Evolutionary conservation across 148 eudicot genomes (phyloP), one percentile per base, ranked within the genome.

Genomic region (Agrostemma githago): DNA sequence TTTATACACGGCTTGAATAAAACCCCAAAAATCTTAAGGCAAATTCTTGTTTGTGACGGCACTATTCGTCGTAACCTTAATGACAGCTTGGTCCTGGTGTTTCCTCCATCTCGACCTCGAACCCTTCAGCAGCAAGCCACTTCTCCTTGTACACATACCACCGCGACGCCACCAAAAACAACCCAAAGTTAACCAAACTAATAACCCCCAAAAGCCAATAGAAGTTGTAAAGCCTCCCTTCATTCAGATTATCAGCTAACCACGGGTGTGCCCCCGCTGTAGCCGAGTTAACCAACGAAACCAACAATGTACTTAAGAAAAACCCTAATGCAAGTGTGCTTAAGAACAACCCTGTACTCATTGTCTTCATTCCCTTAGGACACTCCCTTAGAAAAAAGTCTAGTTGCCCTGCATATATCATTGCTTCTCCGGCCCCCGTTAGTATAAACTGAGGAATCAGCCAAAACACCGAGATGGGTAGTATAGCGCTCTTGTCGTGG

Each of bases 361-460:
- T 87, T 0, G 93, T 84, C 61, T 89, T 89, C 93, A 87, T 87
- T 7, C 90, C 85, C 62, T 85, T 86, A 3, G 93, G 93, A 17
- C 87, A 85, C 59, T 83, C 84, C 16, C 87, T 87, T 54, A 89
- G 83, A 82, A 89, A 89, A 76, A 87, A 89, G 51, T 87, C 90
- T 0, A 87, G 74, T 68, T 89, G 92, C 4, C 92, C 92, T 0
- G 90, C 82, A 78, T 89, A 89, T 70, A 85, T 86, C 81, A 89
- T 84, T 2, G 90, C 92, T 62, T 89, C 92, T 0, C 90, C 92
- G 0, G 88, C 70, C 3, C 92, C 90, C 7, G 86, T 85, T 3
- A 89, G 43, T 70, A 85, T 72, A 72, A 86, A 89, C 11, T 89
- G 92, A 9, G 90, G 92, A 15, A 86, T 80, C 6, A 89, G 64